These are phyloP conservation scores for Stagonosporopsis vannaccii DNA, from an alignment of 2,329 filamentous ascomycete genomes.

Conservation along the genomic window DNA sequence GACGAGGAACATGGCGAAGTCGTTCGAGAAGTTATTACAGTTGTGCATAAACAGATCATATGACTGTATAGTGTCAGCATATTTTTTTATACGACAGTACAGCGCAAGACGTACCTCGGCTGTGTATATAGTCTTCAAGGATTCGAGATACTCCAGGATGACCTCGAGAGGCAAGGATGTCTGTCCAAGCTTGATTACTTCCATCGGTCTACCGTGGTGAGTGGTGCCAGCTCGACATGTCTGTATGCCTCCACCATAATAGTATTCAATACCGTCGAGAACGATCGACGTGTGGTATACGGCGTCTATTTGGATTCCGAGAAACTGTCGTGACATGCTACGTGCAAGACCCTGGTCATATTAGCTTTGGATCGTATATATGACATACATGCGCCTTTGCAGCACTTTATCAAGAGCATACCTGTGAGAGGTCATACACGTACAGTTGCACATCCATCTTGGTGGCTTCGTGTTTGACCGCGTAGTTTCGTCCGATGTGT, in stretches of 20 bases:
- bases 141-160: conserved; percentile 86
- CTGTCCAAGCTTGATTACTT: conserved; percentile 75
- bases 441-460: conserved; percentile 60
- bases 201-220: conserved; percentile 84
- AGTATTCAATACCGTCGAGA: conserved; percentile 83
- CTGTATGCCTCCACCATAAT: conserved; percentile 88
- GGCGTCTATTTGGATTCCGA: conserved; percentile 81
- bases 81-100: neutral
- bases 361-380: conserved; percentile 8
- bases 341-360: conserved; percentile 61
- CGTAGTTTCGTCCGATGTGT: neutral
- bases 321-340: conserved; percentile 62
- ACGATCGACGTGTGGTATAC: conserved; percentile 95
- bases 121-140: conserved; percentile 82
- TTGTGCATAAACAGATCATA: conserved; percentile 89
- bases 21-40: conserved; percentile 97
- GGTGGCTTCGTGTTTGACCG: neutral
- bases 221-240: conserved; percentile 80
- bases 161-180: conserved; percentile 82
- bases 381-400: too few relatives aligned
- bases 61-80: conserved; percentile 53
- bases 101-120: conserved; percentile 63
- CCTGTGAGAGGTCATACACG: conserved; percentile 60
- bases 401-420: conserved; percentile 19
- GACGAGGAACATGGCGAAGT: conserved; percentile 86